A percentile compares a stretch with the other conserved stretches of the same genome.
phyloP scores from a whole-genome alignment of 805 yeast species.

The Komagataella kurtzmanii region DNA sequence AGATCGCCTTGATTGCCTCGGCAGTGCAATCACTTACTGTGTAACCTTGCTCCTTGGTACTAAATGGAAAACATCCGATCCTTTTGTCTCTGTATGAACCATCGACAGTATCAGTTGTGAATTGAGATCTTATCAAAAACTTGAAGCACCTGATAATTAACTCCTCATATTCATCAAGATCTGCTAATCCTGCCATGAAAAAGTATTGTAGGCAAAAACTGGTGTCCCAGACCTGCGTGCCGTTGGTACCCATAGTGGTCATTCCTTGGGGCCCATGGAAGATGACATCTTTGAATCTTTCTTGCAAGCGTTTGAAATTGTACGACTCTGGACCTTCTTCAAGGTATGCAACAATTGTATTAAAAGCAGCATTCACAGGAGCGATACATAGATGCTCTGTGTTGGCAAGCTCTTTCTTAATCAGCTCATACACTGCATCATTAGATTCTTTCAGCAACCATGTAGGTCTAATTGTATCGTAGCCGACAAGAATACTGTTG shows the following conservation, averaged over 20 bases:
- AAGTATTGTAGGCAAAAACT: constrained; percentile 83
- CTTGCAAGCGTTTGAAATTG: constrained; percentile 38
- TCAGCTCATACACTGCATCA: constrained; percentile 40
- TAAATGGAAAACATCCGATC: constrained; percentile 91
- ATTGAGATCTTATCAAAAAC: constrained; percentile 74
- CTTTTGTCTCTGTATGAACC: constrained; percentile 78
- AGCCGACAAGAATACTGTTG: constrained; percentile 45
- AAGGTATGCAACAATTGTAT: constrained; percentile 52
- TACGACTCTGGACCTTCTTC: constrained; percentile 62
- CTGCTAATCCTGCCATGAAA: constrained; percentile 69
- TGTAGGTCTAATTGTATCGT: constrained; percentile 67
- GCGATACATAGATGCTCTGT: constrained; percentile 82
- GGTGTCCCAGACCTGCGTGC: constrained; percentile 94
- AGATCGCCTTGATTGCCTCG: constrained; percentile 84
- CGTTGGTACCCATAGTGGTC: constrained; percentile 94
- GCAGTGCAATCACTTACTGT: constrained; percentile 96
- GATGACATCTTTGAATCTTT: constrained; percentile 59
- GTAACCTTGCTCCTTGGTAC: constrained; percentile 92
- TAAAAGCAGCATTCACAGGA: constrained; percentile 84
- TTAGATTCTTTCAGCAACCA: constrained; percentile 50
- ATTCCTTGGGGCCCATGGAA: constrained; percentile 86
- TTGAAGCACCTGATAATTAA: constrained; percentile 52
- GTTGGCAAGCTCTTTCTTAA: constrained; percentile 63
- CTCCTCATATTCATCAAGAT: constrained; percentile 47
- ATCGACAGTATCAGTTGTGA: constrained; percentile 61